Percentiles rank a stretch among this genome's conserved stretches.
These are phyloP conservation scores for Diplodia seriata DNA, from an alignment of 2,329 filamentous ascomycete genomes.

Conservation along the genomic window DNA sequence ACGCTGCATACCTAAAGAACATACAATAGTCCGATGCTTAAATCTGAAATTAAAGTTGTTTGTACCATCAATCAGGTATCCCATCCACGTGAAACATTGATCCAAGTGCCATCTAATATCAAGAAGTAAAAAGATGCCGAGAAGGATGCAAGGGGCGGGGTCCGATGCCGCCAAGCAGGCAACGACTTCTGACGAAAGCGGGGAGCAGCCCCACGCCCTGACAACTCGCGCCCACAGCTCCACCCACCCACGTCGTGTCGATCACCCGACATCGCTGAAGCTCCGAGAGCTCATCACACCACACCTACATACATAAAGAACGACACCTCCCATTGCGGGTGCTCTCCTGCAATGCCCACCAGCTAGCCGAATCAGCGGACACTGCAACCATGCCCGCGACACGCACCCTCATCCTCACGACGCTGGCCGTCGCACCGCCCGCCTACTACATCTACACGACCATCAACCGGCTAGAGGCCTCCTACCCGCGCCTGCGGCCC, in stretches of 20 bases:
- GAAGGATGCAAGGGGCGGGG: not conserved
- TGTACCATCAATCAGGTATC: not conserved
- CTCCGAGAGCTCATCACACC: not conserved
- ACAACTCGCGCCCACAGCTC: constrained; percentile 1
- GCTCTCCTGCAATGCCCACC: not conserved
- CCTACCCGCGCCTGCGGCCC: constrained; percentile 10
- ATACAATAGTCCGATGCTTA: not conserved
- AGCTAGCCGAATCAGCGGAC: not conserved
- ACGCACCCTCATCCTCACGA: constrained; percentile 12
- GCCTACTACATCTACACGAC: constrained; percentile 8
- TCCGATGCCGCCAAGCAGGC: not conserved
- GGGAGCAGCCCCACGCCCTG: not conserved
- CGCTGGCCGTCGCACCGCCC: constrained; percentile 8
- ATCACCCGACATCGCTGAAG: constrained; percentile 9
- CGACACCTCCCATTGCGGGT: not conserved
- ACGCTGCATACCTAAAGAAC: not conserved
- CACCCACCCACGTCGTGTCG: constrained; percentile 1
- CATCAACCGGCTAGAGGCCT: constrained; percentile 16
- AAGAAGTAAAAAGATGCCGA: not conserved
- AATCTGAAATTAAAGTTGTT: not conserved
- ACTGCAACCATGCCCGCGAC: not conserved
- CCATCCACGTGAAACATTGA: not conserved
- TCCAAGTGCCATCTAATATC: too few relatives aligned
- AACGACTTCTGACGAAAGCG: not conserved
- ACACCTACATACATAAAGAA: not conserved